Conservation (phyloP, 805 yeast species). For the Kuraishia borneana region DNA sequence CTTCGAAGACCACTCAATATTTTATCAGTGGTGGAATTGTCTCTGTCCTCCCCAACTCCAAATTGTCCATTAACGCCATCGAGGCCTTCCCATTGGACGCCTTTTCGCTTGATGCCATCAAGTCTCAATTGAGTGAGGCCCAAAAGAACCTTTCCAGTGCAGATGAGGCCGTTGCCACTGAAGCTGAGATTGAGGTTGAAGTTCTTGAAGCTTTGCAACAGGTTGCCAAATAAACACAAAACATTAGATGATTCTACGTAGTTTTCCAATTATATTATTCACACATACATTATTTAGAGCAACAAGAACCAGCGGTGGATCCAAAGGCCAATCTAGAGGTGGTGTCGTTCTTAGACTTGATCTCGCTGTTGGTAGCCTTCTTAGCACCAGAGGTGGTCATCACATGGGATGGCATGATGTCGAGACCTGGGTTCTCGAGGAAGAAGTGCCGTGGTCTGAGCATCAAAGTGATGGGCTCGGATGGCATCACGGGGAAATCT, state of each 20-base stretch:
- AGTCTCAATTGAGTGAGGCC: constrained; percentile 80
- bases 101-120: constrained; percentile 72
- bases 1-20: constrained; percentile 63
- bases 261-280: too few species aligned
- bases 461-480: constrained; percentile 66
- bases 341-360: constrained; percentile 30
- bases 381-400: constrained; percentile 34
- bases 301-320: constrained; percentile 19
- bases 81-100: constrained; percentile 92
- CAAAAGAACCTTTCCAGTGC: constrained; percentile 79
- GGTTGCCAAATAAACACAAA: constrained; percentile 38
- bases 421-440: constrained; percentile 67
- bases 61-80: constrained; percentile 81
- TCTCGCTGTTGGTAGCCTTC: constrained; percentile 23
- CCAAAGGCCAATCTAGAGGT: constrained; percentile 43
- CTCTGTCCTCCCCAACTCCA: constrained; percentile 89
- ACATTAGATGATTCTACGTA: too few species aligned
- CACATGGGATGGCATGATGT: constrained; percentile 55
- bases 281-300: constrained; percentile 4
- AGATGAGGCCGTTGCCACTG: constrained; percentile 84
- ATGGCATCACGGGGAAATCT: constrained; percentile 86
- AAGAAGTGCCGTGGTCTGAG: constrained; percentile 75
- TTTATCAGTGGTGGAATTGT: constrained; percentile 97
- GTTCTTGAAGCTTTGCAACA: constrained; percentile 89
- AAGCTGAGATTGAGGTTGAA: constrained; percentile 91